phyloP scores from a whole-genome alignment of 345 rosid genomes.

The Raphanus sativus region DNA sequence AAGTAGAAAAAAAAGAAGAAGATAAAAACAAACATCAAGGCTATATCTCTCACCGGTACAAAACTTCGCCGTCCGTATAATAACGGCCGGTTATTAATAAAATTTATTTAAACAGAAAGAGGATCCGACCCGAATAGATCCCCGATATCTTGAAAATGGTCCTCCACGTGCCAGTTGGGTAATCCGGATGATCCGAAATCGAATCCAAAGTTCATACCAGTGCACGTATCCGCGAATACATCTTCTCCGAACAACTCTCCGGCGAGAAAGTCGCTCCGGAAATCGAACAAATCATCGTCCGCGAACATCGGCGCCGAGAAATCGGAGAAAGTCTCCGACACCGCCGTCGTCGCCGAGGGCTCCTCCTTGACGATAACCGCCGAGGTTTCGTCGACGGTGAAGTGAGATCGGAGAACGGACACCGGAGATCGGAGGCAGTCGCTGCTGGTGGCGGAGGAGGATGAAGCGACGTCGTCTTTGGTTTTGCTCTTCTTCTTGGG shows the following conservation, averaged over 20 bases:
- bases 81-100: constrained; percentile 25
- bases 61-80: constrained; percentile 43
- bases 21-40: background rate
- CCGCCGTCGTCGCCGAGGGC: constrained; percentile 30
- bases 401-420: constrained; percentile 68
- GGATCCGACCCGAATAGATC: constrained; percentile 82
- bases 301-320: constrained; percentile 47
- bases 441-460: constrained; percentile 58
- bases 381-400: constrained; percentile 38
- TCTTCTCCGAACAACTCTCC: constrained; percentile 43
- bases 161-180: constrained; percentile 53
- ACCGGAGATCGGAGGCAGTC: constrained; percentile 54
- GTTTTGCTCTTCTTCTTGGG: background rate
- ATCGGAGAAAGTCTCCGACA: constrained; percentile 45
- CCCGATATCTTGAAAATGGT: constrained; percentile 72
- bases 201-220: constrained; percentile 43
- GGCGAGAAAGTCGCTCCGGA: constrained; percentile 46
- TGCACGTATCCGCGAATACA: constrained; percentile 28
- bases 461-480: constrained; percentile 32
- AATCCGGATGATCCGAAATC: constrained; percentile 50
- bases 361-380: constrained; percentile 18
- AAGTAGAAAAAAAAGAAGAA: background rate
- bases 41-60: constrained; percentile 27
- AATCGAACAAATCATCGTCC: constrained; percentile 51
- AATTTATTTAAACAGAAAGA: constrained; percentile 44